phyloP scores from a whole-genome alignment of 2,329 filamentous ascomycete species.

The Alternaria sp. region DNA sequence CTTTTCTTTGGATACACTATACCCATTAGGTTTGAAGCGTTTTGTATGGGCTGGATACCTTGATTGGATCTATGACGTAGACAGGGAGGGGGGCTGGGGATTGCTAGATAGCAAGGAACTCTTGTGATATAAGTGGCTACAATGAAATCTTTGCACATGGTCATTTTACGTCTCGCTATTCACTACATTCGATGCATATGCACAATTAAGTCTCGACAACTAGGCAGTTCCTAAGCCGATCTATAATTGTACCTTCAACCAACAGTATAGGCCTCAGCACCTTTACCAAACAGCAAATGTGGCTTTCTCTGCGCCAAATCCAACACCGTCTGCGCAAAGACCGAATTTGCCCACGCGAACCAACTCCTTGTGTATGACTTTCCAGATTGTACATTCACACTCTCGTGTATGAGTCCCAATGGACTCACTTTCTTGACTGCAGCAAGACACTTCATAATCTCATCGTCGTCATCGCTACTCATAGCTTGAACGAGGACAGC shows the following conservation, averaged over 20 bases:
- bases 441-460: slow-evolving; percentile 77
- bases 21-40: background rate
- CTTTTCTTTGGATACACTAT: background rate
- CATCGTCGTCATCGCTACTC: slow-evolving; percentile 81
- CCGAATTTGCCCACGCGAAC: slow-evolving; percentile 98
- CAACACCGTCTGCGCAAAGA: slow-evolving; percentile 91
- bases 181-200: background rate
- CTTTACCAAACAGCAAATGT: slow-evolving; percentile 78
- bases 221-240: background rate
- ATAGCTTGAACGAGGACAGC: slow-evolving; percentile 88
- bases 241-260: background rate
- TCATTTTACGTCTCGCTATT: background rate
- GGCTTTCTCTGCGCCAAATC: slow-evolving; percentile 90
- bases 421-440: slow-evolving; percentile 77
- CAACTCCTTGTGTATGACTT: slow-evolving; percentile 66
- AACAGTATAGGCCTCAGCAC: slow-evolving; percentile 52
- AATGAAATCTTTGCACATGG: background rate
- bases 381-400: slow-evolving; percentile 56
- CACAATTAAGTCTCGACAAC: background rate
- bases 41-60: background rate
- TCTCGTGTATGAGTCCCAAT: slow-evolving; percentile 88
- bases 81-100: background rate
- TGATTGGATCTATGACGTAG: background rate
- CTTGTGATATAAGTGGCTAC: background rate
- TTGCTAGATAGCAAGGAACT: background rate